These are phyloP conservation scores for Picea glauca DNA, from an alignment of 75 land plant species.

Conservation along the genomic window DNA sequence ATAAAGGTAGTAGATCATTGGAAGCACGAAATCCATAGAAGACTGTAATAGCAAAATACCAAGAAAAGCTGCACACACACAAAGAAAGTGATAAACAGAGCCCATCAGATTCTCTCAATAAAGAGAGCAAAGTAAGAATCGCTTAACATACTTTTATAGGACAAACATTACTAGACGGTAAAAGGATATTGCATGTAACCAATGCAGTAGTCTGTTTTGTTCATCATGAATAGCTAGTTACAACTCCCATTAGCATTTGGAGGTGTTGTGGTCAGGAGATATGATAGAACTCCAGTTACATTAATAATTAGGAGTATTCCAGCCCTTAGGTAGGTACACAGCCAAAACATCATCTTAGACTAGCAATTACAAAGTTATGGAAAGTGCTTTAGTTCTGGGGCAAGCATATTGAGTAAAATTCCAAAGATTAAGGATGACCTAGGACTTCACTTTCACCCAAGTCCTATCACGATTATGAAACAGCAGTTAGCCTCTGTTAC, in stretches of 20 bases:
- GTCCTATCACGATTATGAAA: background rate
- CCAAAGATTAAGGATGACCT: background rate
- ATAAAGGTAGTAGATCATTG: conserved; percentile 67
- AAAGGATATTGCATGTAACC: conserved; percentile 1
- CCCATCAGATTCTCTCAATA: background rate
- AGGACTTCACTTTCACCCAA: background rate
- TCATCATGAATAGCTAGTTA: background rate
- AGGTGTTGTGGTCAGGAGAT: background rate
- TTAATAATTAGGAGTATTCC: background rate
- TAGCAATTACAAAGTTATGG: background rate
- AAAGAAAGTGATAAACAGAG: background rate
- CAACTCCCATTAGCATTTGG: background rate
- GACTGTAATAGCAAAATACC: conserved; percentile 47
- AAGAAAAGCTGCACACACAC: conserved; percentile 54
- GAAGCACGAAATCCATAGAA: conserved; percentile 61
- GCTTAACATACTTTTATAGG: background rate
- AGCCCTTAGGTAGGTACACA: background rate
- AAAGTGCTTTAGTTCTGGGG: background rate
- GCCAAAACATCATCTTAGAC: background rate
- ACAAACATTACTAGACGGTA: background rate
- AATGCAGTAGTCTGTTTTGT: background rate
- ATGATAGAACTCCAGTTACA: background rate
- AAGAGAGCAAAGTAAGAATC: background rate
- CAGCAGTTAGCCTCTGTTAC: background rate
- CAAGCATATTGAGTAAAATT: background rate